Percentiles rank a stretch among this genome's conserved stretches.
Conservation (phyloP, 306 rosid species). For the Prunus dulcis region DNA sequence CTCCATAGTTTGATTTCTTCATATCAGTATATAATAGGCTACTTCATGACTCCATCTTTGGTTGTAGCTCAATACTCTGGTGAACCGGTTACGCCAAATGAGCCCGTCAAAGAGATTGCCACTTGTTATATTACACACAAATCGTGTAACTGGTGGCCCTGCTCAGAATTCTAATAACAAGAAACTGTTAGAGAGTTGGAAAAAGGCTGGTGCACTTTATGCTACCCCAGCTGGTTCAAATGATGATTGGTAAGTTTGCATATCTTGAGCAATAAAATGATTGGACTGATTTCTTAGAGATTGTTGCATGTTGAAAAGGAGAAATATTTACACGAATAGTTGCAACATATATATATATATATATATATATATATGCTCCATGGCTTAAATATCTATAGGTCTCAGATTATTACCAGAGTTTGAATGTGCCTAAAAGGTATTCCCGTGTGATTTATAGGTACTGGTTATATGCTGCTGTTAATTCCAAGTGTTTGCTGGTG, state of each 20-base stretch:
- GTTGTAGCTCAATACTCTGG: slow-evolving; percentile 63
- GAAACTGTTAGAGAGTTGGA: slow-evolving; percentile 71
- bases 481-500: slow-evolving; percentile 65
- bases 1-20: not conserved
- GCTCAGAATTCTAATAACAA: slow-evolving; percentile 62
- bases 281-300: not conserved
- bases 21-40: slow-evolving; percentile 9
- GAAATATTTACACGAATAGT: not conserved
- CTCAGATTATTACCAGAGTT: not conserved
- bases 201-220: slow-evolving; percentile 59
- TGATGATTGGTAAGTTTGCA: slow-evolving; percentile 73
- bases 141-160: slow-evolving; percentile 67
- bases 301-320: not conserved
- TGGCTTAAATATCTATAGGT: slow-evolving; percentile 1
- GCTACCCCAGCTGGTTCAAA: slow-evolving; percentile 86
- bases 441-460: slow-evolving; percentile 50
- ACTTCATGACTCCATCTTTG: slow-evolving; percentile 29
- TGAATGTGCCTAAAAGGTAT: slow-evolving; percentile 5
- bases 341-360: not conserved
- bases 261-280: not conserved
- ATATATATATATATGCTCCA: not conserved
- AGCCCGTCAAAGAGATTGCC: slow-evolving; percentile 83
- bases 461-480: slow-evolving; percentile 94
- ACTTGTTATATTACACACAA: slow-evolving; percentile 75
- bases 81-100: slow-evolving; percentile 52